These are phyloP conservation scores for Botrytis aclada DNA, from an alignment of 2,329 filamentous ascomycete genomes.

Conservation along the genomic window DNA sequence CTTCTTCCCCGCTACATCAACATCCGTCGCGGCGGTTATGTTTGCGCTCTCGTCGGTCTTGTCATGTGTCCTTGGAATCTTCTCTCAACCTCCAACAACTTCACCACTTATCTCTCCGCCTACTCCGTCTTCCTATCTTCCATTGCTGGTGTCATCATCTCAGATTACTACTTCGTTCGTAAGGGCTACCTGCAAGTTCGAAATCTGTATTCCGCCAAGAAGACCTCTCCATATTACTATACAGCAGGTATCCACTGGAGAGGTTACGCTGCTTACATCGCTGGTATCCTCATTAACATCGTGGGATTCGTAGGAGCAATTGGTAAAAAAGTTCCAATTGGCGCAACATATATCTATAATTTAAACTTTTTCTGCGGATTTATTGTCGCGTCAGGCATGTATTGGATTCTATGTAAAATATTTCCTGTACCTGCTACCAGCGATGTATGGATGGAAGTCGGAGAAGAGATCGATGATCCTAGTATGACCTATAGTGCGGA, in stretches of 20 bases:
- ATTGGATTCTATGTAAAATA: conserved; percentile 67
- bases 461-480: conserved; percentile 55
- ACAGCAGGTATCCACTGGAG: conserved; percentile 75
- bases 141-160: conserved; percentile 86
- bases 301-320: conserved; percentile 86
- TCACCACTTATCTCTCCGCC: conserved; percentile 86
- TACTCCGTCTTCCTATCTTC: conserved; percentile 94
- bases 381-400: conserved; percentile 62
- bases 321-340: conserved; percentile 66
- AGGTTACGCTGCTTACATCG: conserved; percentile 77
- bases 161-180: conserved; percentile 84
- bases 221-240: conserved; percentile 69
- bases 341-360: conserved; percentile 83
- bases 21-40: conserved; percentile 82
- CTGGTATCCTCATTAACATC: conserved; percentile 84
- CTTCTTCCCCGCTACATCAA: conserved; percentile 76
- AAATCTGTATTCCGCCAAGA: conserved; percentile 72
- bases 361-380: conserved; percentile 89
- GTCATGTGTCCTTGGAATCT: conserved; percentile 87
- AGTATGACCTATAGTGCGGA: conserved; percentile 31
- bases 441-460: conserved; percentile 74
- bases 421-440: conserved; percentile 73
- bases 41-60: conserved; percentile 75
- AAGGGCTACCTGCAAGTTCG: conserved; percentile 76
- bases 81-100: conserved; percentile 71